Conservation (phyloP, 768 basidiomycete genomes). For the Tricholoma matsutake region DNA sequence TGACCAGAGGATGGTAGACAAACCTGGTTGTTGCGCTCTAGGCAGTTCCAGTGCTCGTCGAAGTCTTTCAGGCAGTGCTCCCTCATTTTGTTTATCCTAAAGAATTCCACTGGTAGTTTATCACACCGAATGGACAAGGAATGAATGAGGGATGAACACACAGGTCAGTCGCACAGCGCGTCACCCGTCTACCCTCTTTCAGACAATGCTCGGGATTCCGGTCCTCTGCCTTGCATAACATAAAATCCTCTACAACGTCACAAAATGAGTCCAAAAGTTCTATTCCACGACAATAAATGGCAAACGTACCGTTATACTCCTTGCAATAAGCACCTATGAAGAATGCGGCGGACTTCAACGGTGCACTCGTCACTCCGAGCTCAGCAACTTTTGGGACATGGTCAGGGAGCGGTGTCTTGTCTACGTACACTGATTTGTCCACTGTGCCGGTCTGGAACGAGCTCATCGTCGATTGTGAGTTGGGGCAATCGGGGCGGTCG, state of each 20-base stretch:
- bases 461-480: constrained; percentile 43
- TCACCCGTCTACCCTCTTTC: constrained; percentile 94
- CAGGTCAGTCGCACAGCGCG: constrained; percentile 93
- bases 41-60: constrained; percentile 89
- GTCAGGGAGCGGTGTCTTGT: constrained; percentile 63
- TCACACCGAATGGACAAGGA: background rate
- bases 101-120: background rate
- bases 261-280: background rate
- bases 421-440: constrained; percentile 50
- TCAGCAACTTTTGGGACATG: constrained; percentile 78
- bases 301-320: constrained; percentile 84
- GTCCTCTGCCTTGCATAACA: constrained; percentile 96
- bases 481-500: constrained; percentile 11
- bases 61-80: constrained; percentile 88
- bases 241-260: constrained; percentile 40
- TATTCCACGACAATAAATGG: background rate
- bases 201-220: constrained; percentile 90
- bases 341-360: constrained; percentile 94
- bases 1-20: constrained; percentile 22
- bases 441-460: constrained; percentile 47
- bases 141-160: constrained; percentile 39
- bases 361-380: constrained; percentile 86
- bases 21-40: constrained; percentile 94
- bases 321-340: constrained; percentile 96
- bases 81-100: constrained; percentile 88